Percentiles rank a stretch among this genome's conserved stretches.
Conservation (phyloP, 139 green algal species). For the Auxenochlorella pyrenoidosa region DNA sequence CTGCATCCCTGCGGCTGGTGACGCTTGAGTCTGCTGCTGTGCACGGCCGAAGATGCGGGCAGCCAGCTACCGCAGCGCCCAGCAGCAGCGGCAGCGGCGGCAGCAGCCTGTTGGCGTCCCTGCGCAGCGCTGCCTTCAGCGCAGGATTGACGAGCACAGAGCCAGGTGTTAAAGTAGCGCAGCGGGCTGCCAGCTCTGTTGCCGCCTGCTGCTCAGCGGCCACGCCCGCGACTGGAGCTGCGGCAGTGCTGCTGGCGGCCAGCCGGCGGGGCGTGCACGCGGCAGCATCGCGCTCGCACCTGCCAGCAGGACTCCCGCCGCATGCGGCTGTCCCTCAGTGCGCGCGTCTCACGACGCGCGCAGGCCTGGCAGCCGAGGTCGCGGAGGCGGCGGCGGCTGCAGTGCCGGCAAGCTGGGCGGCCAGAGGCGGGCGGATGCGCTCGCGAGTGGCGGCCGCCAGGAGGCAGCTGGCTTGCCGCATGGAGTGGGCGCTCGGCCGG, state of each 20-base stretch:
- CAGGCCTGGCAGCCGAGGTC: not conserved
- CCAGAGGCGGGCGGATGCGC: not conserved
- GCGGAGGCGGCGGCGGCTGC: not conserved
- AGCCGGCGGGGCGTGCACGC: not conserved
- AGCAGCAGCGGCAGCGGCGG: not conserved
- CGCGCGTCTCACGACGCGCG: not conserved
- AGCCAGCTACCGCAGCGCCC: not conserved
- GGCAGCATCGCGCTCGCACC: not conserved
- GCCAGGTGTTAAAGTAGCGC: not conserved
- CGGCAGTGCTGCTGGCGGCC: not conserved
- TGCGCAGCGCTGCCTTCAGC: not conserved
- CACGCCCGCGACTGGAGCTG: not conserved
- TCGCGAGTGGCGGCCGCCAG: not conserved
- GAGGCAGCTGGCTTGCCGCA: not conserved
- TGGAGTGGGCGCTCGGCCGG: conserved; percentile 26
- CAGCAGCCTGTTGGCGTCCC: not conserved
- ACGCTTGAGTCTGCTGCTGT: not conserved
- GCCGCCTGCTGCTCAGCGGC: not conserved
- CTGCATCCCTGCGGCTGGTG: not conserved
- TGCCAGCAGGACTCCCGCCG: not conserved
- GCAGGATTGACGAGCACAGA: not conserved
- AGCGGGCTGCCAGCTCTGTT: not conserved
- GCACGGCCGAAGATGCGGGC: too few species aligned
- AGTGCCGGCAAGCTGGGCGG: not conserved
- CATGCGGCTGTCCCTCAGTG: not conserved